A percentile compares a stretch with the other conserved stretches of the same genome.
phyloP scores from a whole-genome alignment of 139 green algal genomes.

The Haematococcus lacustris region DNA sequence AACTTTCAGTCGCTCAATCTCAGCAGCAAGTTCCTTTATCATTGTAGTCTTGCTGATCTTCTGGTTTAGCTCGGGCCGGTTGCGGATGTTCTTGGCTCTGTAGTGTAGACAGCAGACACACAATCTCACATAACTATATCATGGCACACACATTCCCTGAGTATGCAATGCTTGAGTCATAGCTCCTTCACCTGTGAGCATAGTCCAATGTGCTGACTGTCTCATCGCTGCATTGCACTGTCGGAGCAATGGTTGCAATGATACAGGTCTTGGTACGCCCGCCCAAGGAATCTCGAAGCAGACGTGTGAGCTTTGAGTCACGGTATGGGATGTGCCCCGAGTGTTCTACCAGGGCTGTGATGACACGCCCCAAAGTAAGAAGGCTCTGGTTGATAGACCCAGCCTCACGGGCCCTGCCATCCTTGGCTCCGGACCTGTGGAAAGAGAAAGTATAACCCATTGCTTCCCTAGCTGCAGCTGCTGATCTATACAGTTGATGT shows the following conservation, averaged over 20 bases:
- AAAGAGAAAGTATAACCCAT: no score
- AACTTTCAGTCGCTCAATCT: slow-evolving; percentile 92
- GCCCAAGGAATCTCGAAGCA: slow-evolving; percentile 91
- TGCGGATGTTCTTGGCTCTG: slow-evolving; percentile 95
- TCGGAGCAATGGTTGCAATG: slow-evolving; percentile 96
- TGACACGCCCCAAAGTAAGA: slow-evolving; percentile 93
- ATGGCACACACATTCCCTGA: no score
- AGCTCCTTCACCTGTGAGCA: slow-evolving; percentile 65
- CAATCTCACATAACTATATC: no score
- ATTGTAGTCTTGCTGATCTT: slow-evolving; percentile 85
- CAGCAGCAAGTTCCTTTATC: slow-evolving; percentile 88
- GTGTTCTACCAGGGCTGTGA: slow-evolving; percentile 87
- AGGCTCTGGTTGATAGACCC: slow-evolving; percentile 95
- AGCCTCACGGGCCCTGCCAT: slow-evolving; percentile 82
- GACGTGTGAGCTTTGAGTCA: slow-evolving; percentile 94
- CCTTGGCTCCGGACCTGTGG: slow-evolving; percentile 74
- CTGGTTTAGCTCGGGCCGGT: slow-evolving; percentile 91
- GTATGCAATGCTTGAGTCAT: no score
- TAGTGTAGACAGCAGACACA: not conserved
- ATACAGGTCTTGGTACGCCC: slow-evolving; percentile 91
- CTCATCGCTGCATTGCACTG: slow-evolving; percentile 83
- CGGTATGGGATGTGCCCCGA: slow-evolving; percentile 71
- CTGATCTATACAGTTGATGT: no score
- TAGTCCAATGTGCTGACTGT: slow-evolving; percentile 97
- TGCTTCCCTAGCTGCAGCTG: no score